phyloP scores from a whole-genome alignment of 2,329 filamentous ascomycete genomes.

The Dryadomyces quercus-mongolicae region DNA sequence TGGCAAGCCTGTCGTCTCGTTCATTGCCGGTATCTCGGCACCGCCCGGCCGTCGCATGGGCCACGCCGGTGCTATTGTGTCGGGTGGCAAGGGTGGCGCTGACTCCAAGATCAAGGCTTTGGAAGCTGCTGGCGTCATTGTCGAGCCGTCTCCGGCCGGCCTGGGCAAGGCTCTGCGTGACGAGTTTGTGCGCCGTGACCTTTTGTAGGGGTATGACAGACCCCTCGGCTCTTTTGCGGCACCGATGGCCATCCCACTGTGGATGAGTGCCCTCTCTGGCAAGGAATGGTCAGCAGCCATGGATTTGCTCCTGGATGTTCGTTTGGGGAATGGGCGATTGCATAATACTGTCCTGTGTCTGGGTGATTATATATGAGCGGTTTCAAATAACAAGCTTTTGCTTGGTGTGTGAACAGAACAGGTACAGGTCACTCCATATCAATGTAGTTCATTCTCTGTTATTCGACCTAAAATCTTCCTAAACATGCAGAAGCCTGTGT shows the following conservation, averaged over 20 bases:
- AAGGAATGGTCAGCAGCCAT: no score
- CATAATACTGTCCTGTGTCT: neutral
- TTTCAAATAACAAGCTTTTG: neutral
- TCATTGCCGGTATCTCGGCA: slow-evolving; percentile 96
- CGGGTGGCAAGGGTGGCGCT: slow-evolving; percentile 92
- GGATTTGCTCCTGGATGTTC: no score
- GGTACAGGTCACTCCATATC: neutral
- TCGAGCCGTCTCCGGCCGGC: slow-evolving; percentile 85
- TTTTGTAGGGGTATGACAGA: slow-evolving; percentile 53
- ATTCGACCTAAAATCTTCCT: neutral
- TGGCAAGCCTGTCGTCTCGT: slow-evolving; percentile 89
- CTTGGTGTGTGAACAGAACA: neutral
- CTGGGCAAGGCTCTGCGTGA: slow-evolving; percentile 89
- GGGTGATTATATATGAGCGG: neutral
- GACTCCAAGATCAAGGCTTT: slow-evolving; percentile 97
- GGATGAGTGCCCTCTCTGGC: no score
- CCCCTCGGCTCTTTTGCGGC: no score
- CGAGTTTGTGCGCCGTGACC: slow-evolving; percentile 91
- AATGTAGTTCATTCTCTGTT: neutral
- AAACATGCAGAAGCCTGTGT: neutral
- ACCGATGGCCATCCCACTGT: no score
- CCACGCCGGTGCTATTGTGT: slow-evolving; percentile 95
- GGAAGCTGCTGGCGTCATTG: slow-evolving; percentile 84
- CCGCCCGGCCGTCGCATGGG: slow-evolving; percentile 96
- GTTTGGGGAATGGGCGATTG: no score